Conservation (phyloP, 371 early-diverging fungal species). For the Blakeslea trispora region DNA sequence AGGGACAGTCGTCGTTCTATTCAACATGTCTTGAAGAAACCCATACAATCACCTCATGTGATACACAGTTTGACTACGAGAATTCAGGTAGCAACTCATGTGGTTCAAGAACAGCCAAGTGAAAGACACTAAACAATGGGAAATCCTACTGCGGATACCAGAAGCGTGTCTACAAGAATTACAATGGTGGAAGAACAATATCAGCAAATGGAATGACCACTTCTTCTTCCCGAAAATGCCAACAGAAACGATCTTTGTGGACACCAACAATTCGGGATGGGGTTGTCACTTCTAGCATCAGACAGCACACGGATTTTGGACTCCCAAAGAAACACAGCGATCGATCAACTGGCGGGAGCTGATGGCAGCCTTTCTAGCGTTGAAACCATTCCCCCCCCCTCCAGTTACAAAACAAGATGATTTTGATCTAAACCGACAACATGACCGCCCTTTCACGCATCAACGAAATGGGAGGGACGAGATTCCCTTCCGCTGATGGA, state of each 20-base stretch:
- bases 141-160: not conserved
- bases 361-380: too few relatives aligned
- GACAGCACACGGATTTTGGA: slow-evolving; percentile 22
- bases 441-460: slow-evolving; percentile 25
- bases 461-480: slow-evolving; percentile 33
- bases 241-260: slow-evolving; percentile 6
- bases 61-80: slow-evolving; percentile 27
- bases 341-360: slow-evolving; percentile 28
- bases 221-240: slow-evolving; percentile 10
- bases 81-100: slow-evolving; percentile 17
- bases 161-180: not conserved
- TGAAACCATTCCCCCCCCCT: slow-evolving; percentile 9
- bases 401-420: slow-evolving; percentile 4
- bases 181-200: slow-evolving; percentile 10
- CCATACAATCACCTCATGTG: slow-evolving; percentile 10
- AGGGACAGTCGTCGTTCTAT: slow-evolving; percentile 28
- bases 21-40: slow-evolving; percentile 6
- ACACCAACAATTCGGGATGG: slow-evolving; percentile 25
- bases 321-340: slow-evolving; percentile 3
- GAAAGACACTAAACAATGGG: slow-evolving; percentile 15
- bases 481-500: slow-evolving; percentile 18
- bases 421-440: slow-evolving; percentile 34
- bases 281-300: slow-evolving; percentile 7
- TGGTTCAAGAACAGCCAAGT: slow-evolving; percentile 13
- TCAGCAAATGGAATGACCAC: slow-evolving; percentile 14